phyloP scores from a whole-genome alignment of 2,329 filamentous ascomycete genomes.

The Hymenoscyphus albidus region DNA sequence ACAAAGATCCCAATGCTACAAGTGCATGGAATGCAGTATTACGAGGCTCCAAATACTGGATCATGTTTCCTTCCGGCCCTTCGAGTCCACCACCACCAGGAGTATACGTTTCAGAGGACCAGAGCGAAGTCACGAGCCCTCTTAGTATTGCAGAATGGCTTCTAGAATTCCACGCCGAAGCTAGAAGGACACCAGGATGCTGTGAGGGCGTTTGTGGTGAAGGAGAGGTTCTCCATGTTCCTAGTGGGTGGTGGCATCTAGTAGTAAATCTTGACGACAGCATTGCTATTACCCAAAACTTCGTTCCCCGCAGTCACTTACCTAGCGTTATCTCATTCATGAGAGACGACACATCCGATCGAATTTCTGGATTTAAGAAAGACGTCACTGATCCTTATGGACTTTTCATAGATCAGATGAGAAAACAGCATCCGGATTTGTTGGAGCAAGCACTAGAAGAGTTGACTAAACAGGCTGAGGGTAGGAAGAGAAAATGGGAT shows the following conservation, averaged over 20 bases:
- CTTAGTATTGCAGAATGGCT: conserved; percentile 97
- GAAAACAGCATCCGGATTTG: conserved; percentile 60
- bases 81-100: conserved; percentile 61
- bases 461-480: conserved; percentile 57
- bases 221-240: conserved; percentile 88
- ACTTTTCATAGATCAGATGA: conserved; percentile 69
- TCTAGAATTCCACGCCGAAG: conserved; percentile 81
- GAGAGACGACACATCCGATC: conserved; percentile 68
- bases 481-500: conserved; percentile 84
- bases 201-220: conserved; percentile 78
- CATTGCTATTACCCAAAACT: conserved; percentile 92
- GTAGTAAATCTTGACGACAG: conserved; percentile 84
- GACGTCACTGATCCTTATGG: conserved; percentile 68
- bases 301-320: conserved; percentile 72
- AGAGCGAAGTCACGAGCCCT: conserved; percentile 89
- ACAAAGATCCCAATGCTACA: conserved; percentile 73
- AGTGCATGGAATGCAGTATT: conserved; percentile 94
- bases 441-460: conserved; percentile 61
- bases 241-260: conserved; percentile 94
- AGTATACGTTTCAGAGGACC: conserved; percentile 83
- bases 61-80: conserved; percentile 81
- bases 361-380: conserved; percentile 80
- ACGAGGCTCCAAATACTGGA: conserved; percentile 92
- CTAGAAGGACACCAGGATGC: conserved; percentile 70
- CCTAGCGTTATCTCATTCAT: conserved; percentile 75